Evolutionary conservation across 176 grass and related monocot genomes (phyloP).

Genomic region (Luzula sylvatica): DNA sequence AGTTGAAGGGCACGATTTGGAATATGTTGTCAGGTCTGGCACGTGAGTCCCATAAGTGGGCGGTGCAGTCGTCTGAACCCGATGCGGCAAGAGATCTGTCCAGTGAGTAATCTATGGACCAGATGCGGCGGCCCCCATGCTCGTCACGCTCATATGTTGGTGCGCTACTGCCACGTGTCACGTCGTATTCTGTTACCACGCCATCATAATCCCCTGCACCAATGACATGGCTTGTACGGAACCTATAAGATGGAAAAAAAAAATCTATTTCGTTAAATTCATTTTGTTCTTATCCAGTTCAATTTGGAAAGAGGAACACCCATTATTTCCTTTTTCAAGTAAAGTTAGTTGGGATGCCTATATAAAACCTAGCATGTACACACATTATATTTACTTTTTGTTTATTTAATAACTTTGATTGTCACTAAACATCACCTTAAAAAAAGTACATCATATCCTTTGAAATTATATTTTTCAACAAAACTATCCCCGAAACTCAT

Average conservation of each 20-base stretch:
- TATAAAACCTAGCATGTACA: no score
- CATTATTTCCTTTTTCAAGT: no score
- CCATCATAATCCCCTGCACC: constrained; percentile 88
- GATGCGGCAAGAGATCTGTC: constrained; percentile 42
- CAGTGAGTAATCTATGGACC: constrained; percentile 67
- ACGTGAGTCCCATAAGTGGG: constrained; percentile 64
- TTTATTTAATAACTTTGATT: no score
- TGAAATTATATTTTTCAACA: no score
- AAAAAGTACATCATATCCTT: no score
- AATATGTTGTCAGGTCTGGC: constrained; percentile 7
- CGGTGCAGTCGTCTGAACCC: constrained; percentile 72
- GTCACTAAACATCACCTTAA: no score
- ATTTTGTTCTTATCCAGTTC: no score
- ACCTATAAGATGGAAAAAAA: constrained; percentile 3
- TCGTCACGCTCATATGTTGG: constrained; percentile 72
- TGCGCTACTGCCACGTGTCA: constrained; percentile 29
- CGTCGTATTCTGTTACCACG: constrained; percentile 88
- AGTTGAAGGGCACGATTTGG: constrained; percentile 31
- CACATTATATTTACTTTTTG: no score
- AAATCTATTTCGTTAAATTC: not conserved
- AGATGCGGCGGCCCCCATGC: constrained; percentile 66
- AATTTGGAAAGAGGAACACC: no score
- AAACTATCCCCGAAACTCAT: no score
- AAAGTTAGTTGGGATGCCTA: no score
- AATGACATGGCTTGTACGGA: constrained; percentile 12